Base-by-base conservation (phyloP, 352 stramenopile species). In the Phytophthora fragariae region DNA sequence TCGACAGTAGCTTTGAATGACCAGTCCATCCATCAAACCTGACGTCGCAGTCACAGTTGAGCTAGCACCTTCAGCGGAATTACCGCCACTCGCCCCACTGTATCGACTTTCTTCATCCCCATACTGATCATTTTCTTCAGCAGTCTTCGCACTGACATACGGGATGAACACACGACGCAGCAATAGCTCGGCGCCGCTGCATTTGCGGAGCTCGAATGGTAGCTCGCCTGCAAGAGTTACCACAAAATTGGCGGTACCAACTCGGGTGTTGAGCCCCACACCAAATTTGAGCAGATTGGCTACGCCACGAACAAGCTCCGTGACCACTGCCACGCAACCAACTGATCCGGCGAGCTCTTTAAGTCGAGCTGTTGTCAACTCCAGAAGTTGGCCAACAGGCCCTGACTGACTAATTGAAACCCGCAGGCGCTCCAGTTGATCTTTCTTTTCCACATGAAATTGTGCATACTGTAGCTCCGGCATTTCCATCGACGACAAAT, bases 391-490 rank as follows among this genome's bases (percentile, higher is more conserved):
- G 5, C 89, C 89, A 11, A 95, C 87, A 31, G 89, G 89, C 33
- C 87, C 86, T 12, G 85, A 75, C 56, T 94, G 85, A 44, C 89
- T 95, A 21, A 95, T 80, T 5, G 83, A 92, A 8, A 95, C 83
- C 55, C 89, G 85, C n/a, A 94, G 62, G 6, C 87, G 83, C 61
- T 95, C 89, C 15, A 95, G 72, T 57, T 95, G 81, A 33, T 92
- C 85, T 66, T 95, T 95, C 72, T 95, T 91, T 61, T 93, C 76
- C 35, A 95, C 89, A 47, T 95, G 89, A 59, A 95, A 95, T 70
- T 95, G 89, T 4, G 89, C 89, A 58, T 95, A 95, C 70, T 95
- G 89, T 0, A 95, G 74, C 64, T 93, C 85, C 0, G 89, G 87
- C 84, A 95, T 90, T 65, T 95, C 89, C 5, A 95, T 47, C 1